Percentiles rank a stretch among this genome's conserved stretches.
These are phyloP conservation scores for Puccinellia tenuiflora DNA, from an alignment of 176 grass and related monocot species.

Conservation along the genomic window DNA sequence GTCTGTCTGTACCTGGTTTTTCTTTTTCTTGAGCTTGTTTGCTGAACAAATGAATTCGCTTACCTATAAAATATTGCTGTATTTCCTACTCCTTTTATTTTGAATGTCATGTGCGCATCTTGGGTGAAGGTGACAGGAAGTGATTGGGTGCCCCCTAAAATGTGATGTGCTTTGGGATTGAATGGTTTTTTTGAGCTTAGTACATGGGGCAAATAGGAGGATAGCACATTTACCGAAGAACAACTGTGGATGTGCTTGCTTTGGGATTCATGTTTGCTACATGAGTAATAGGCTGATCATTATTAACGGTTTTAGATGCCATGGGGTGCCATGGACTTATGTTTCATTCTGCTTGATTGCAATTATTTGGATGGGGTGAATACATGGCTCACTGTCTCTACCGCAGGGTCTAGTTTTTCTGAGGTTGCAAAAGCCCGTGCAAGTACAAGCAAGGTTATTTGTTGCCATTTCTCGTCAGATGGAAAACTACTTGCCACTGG, in stretches of 20 bases:
- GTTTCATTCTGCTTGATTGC: conserved; percentile 3
- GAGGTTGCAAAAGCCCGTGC: conserved; percentile 48
- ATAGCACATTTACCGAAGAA: not conserved
- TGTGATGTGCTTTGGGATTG: not conserved
- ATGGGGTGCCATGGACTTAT: not conserved
- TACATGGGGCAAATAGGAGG: not conserved
- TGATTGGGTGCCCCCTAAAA: not conserved
- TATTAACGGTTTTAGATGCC: not conserved
- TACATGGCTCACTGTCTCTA: conserved; percentile 1
- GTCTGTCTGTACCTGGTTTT: not conserved
- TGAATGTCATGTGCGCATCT: not conserved
- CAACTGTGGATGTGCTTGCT: conserved; percentile 1
- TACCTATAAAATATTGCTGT: not conserved
- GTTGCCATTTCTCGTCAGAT: conserved; percentile 70
- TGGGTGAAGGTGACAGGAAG: not conserved
- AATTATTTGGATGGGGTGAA: conserved; percentile 2
- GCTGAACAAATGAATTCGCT: not conserved
- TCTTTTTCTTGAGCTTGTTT: conserved; percentile 21
- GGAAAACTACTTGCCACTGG: conserved; percentile 71
- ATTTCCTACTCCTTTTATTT: not conserved
- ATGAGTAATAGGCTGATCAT: not conserved
- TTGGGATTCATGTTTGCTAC: conserved; percentile 8
- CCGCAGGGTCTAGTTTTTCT: conserved; percentile 55
- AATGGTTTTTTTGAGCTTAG: conserved; percentile 3
- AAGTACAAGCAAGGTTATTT: conserved; percentile 61